Evolutionary conservation across 176 grass and related monocot species (phyloP).

Genomic region (Pharus latifolius): DNA sequence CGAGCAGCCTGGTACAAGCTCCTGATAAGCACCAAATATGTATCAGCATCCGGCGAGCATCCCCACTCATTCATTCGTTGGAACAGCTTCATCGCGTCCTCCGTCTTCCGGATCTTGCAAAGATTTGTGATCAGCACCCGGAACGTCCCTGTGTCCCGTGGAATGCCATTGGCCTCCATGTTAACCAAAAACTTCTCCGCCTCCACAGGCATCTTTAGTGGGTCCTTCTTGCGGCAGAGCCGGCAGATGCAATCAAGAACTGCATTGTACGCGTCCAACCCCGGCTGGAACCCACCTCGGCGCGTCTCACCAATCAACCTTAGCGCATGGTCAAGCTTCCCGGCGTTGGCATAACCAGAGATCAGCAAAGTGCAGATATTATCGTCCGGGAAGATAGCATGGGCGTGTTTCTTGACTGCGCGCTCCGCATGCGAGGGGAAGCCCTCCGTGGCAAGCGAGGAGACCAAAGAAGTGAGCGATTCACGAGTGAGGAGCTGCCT

Average conservation of each 20-base stretch:
- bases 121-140: conserved; percentile 69
- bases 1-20: conserved; percentile 87
- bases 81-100: conserved; percentile 78
- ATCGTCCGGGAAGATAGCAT: conserved; percentile 76
- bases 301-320: conserved; percentile 61
- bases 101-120: conserved; percentile 84
- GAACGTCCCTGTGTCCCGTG: conserved; percentile 62
- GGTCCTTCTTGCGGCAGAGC: conserved; percentile 70
- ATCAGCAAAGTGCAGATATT: conserved; percentile 65
- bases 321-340: conserved; percentile 76
- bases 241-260: conserved; percentile 80
- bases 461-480: conserved; percentile 43
- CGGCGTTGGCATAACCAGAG: conserved; percentile 74
- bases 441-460: conserved; percentile 41
- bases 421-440: conserved; percentile 64
- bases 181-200: conserved; percentile 76
- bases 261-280: conserved; percentile 58
- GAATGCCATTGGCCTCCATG: conserved; percentile 81
- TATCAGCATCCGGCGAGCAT: conserved; percentile 86
- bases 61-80: conserved; percentile 70
- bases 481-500: conserved; percentile 24
- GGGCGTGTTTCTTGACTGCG: conserved; percentile 48
- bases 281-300: conserved; percentile 65
- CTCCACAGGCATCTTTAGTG: conserved; percentile 47
- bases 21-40: conserved; percentile 60